phyloP scores from a whole-genome alignment of 2,329 filamentous ascomycete genomes.

The Alternaria burnsii region DNA sequence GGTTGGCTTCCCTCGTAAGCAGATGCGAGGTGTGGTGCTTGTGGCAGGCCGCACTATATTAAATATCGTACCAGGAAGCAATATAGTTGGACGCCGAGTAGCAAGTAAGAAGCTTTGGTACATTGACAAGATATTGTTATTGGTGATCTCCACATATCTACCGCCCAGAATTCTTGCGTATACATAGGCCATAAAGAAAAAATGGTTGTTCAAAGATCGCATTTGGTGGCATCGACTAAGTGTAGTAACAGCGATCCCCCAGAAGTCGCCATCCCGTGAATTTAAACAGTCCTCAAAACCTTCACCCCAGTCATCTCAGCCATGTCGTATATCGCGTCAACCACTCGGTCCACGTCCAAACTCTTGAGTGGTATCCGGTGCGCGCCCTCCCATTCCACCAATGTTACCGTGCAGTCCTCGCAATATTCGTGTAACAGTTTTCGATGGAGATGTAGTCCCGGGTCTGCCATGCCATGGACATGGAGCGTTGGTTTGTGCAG shows the following conservation, averaged over 20 bases:
- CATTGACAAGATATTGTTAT: background rate
- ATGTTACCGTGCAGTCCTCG: constrained; percentile 59
- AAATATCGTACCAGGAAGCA: too few species aligned
- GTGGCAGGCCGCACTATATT: too few species aligned
- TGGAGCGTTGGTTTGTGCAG: constrained; percentile 70
- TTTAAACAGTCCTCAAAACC: constrained; percentile 42
- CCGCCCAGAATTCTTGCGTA: background rate
- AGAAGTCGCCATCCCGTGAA: background rate
- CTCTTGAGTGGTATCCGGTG: constrained; percentile 76
- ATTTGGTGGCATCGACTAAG: background rate
- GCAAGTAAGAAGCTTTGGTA: too few species aligned
- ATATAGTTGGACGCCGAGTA: too few species aligned
- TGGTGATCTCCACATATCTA: background rate
- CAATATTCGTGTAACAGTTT: constrained; percentile 68
- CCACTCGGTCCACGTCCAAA: constrained; percentile 68
- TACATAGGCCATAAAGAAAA: background rate
- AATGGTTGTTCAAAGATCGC: background rate
- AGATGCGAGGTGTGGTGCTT: too few species aligned
- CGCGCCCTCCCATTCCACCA: constrained; percentile 77
- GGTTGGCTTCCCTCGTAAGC: too few species aligned
- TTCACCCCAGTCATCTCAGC: constrained; percentile 60
- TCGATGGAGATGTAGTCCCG: constrained; percentile 67
- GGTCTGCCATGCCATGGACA: constrained; percentile 71
- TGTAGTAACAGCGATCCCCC: background rate
- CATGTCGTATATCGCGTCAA: constrained; percentile 61